Evolutionary conservation across 2,329 filamentous ascomycete genomes (phyloP), one percentile per base, ranked within the genome.

Genomic region (Fusarium tanahbumbuense): DNA sequence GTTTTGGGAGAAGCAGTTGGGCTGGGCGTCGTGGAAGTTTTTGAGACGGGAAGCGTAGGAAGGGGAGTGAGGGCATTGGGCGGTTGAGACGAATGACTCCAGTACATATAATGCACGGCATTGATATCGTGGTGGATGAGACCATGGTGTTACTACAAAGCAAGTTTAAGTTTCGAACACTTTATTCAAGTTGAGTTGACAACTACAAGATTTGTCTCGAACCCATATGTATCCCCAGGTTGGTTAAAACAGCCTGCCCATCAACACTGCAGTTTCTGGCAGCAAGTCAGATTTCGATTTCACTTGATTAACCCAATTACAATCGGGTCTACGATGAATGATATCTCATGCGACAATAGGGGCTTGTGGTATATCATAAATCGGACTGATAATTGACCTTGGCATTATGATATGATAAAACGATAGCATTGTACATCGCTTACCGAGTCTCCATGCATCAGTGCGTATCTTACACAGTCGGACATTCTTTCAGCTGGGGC

Each of bases 41-140:
- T 94, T 77, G 88, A 93, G 75, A 94, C 92, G 15, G 85, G 89
- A 16, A 91, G 88, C 73, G 90, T 93, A n/a, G 92, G 92, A 3
- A 83, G 86, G 64, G 92, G 88, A 13, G 85, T 93, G 61, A 83
- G 88, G 70, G 78, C 79, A 53, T 58, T 85, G 60, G 78, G 77
- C 64, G 67, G 57, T 48, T 71, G 46, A 72, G 22, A 27, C 20
- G 18, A 54, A 12, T 47, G n/a, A 45, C 30, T 45, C 34, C 34
- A 6, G 34, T 11, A 45, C n/a, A 54, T 54, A 23, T n/a, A 53
- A 37, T 28, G 27, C 30, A 60, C 22, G 22, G 46, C 25, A 49
- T 41, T 55, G 25, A 41, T 37, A 22, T 46, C 22, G 37, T 42
- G 11, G 18, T 32, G 23, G 32, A 48, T 45, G 49, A 41, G 46